A percentile compares a stretch with the other conserved stretches of the same genome.
Evolutionary conservation across 2,329 filamentous ascomycete species (phyloP).

Genomic region (Diplodia sapinea): DNA sequence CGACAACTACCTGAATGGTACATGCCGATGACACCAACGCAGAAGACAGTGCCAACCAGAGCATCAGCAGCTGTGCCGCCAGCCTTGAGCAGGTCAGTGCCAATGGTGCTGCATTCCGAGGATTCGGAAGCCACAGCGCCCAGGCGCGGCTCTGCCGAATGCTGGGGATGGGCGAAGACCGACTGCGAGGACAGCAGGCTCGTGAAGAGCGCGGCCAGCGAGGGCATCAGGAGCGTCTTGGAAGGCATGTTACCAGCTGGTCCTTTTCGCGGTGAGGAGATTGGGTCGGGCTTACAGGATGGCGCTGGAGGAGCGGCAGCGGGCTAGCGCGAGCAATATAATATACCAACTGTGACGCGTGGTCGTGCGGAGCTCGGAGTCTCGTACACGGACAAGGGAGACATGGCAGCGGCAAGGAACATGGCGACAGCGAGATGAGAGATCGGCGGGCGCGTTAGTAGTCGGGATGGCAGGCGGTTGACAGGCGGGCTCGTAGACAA

Average conservation of each 20-base stretch:
- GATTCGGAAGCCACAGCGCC: constrained; percentile 56
- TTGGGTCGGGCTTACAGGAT: constrained; percentile 3
- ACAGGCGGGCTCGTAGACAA: constrained; percentile 8
- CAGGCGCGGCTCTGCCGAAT: constrained; percentile 33
- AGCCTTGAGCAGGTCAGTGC: constrained; percentile 51
- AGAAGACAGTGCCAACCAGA: constrained; percentile 55
- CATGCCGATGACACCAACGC: constrained; percentile 57
- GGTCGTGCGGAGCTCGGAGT: constrained; percentile 3
- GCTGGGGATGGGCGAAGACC: constrained; percentile 17
- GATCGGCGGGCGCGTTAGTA: constrained; percentile 9
- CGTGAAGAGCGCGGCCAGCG: constrained; percentile 29
- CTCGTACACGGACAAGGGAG: constrained; percentile 5
- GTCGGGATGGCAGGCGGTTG: not conserved
- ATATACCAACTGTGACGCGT: constrained; percentile 21
- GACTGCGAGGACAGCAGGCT: constrained; percentile 27
- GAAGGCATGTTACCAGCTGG: constrained; percentile 19
- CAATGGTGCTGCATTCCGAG: constrained; percentile 54
- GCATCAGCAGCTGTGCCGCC: constrained; percentile 61
- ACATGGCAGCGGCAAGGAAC: not conserved
- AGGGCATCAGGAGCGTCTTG: constrained; percentile 25
- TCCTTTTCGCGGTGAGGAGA: not conserved
- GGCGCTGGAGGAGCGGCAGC: not conserved
- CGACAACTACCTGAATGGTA: constrained; percentile 46
- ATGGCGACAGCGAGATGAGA: constrained; percentile 16
- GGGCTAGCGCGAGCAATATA: not conserved